Base-by-base conservation (phyloP, 208 protist species). In the Acanthamoeba healyi region DNA sequence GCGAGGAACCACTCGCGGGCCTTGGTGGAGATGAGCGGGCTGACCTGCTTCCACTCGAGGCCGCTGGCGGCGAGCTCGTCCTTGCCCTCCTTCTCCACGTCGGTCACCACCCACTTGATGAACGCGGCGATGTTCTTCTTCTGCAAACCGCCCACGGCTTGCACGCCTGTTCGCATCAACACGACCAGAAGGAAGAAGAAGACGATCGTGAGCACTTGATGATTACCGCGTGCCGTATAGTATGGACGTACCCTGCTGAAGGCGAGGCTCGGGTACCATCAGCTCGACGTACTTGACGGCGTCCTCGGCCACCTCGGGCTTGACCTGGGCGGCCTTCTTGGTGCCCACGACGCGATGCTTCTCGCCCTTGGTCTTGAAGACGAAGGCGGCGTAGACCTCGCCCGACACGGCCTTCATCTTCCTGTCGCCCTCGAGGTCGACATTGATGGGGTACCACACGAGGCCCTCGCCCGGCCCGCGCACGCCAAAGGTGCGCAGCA, bases 301-400 rank as follows among this genome's bases (percentile, higher is more conserved):
- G 44, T 86, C 58, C n/a, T 26, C 77, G n/a, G 77, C 77, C 19
- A 26, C 38, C 77, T 56, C 42, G 26, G 77, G 42, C 77, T 86
- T 86, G 24, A 86, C 77, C 46, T 86, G 77, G 42, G 77, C 77
- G 77, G 77, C 44, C 77, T 86, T 86, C 77, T 86, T 86, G 77
- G 77, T 86, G 46, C 42, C 77, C 26, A 86, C 46, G 12, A 86
- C 77, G 29, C 77, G 77, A 44, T 86, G 77, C 77, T 86, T 86
- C 24, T 86, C 77, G 77, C 77, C 77, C 77, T 86, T 86, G 77
- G 77, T 86, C 77, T 86, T 86, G 77, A 86, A 86, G n/a, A 86
- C 77, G 77, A 86, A 86, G 15, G 77, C 10, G 42, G 77, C 22
- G 46, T 86, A 86, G 77, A 86, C 44, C 77, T 86, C 77, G 44